These are phyloP conservation scores for Picochlorum sp. DNA, from an alignment of 139 green algal species.

Conservation along the genomic window DNA sequence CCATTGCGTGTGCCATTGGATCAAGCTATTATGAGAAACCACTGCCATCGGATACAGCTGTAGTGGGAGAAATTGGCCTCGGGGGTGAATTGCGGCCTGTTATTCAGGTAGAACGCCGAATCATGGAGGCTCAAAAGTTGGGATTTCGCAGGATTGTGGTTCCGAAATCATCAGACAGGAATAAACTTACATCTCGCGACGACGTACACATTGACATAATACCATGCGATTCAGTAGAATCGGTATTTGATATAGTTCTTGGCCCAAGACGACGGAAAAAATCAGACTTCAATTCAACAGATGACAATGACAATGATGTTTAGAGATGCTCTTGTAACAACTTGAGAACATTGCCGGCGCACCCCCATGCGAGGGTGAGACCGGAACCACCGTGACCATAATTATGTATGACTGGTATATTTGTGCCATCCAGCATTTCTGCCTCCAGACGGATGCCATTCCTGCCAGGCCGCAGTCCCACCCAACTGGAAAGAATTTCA, in stretches of 20 bases:
- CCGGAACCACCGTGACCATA: constrained; percentile 67
- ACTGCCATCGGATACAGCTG: constrained; percentile 31
- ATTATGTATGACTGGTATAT: constrained; percentile 50
- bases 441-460: constrained; percentile 41
- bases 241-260: constrained; percentile 14
- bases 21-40: constrained; percentile 39
- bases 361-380: constrained; percentile 63
- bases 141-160: constrained; percentile 49
- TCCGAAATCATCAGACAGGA: constrained; percentile 19
- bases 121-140: constrained; percentile 50
- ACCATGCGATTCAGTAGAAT: constrained; percentile 8
- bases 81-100: constrained; percentile 59
- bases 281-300: no score
- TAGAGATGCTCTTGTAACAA: constrained; percentile 20
- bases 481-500: constrained; percentile 37
- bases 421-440: constrained; percentile 12
- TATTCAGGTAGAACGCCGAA: constrained; percentile 38
- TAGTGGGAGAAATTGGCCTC: constrained; percentile 70
- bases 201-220: not conserved
- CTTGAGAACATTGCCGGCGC: constrained; percentile 41
- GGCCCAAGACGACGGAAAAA: no score
- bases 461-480: constrained; percentile 50
- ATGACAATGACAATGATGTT: no score
- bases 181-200: no score
- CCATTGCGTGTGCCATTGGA: constrained; percentile 53